These are phyloP conservation scores for Monosporascus sp. DNA, from an alignment of 2,329 filamentous ascomycete genomes.

Conservation along the genomic window DNA sequence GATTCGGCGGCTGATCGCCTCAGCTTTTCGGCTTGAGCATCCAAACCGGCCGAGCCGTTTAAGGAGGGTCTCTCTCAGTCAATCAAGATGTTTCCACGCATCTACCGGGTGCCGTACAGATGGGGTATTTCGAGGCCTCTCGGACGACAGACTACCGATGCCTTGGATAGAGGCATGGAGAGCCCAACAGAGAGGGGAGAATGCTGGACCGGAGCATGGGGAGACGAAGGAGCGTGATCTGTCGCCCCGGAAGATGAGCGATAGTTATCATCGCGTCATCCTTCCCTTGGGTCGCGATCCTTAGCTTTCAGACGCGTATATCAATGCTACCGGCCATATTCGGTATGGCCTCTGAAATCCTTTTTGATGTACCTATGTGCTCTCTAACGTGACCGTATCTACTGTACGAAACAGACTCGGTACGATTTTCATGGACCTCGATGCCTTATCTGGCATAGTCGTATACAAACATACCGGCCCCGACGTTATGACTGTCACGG, in stretches of 20 bases:
- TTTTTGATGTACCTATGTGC: slow-evolving; percentile 33
- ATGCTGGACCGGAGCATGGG: slow-evolving; percentile 16
- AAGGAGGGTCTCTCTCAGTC: neutral
- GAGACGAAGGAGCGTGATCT: slow-evolving; percentile 45
- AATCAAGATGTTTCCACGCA: slow-evolving; percentile 15
- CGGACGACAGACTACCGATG: slow-evolving; percentile 33
- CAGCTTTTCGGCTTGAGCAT: slow-evolving; percentile 2
- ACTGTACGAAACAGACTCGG: slow-evolving; percentile 46
- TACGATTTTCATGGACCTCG: slow-evolving; percentile 73
- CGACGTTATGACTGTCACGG: slow-evolving; percentile 45
- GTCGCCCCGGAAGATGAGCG: slow-evolving; percentile 62
- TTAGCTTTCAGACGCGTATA: slow-evolving; percentile 72
- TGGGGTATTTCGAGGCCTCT: slow-evolving; percentile 32
- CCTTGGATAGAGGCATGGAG: slow-evolving; percentile 66
- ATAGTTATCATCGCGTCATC: slow-evolving; percentile 65
- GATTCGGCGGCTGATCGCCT: slow-evolving; percentile 10
- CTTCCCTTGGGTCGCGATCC: slow-evolving; percentile 67
- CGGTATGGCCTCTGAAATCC: slow-evolving; percentile 38
- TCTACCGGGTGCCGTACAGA: slow-evolving; percentile 24
- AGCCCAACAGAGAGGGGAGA: slow-evolving; percentile 41
- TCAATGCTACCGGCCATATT: slow-evolving; percentile 71
- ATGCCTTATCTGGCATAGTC: slow-evolving; percentile 70
- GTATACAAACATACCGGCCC: slow-evolving; percentile 64
- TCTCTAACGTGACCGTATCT: neutral
- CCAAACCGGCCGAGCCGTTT: neutral